Evolutionary conservation across 352 stramenopile species (phyloP).

Genomic region (Globisporangium cylindrosporum): DNA sequence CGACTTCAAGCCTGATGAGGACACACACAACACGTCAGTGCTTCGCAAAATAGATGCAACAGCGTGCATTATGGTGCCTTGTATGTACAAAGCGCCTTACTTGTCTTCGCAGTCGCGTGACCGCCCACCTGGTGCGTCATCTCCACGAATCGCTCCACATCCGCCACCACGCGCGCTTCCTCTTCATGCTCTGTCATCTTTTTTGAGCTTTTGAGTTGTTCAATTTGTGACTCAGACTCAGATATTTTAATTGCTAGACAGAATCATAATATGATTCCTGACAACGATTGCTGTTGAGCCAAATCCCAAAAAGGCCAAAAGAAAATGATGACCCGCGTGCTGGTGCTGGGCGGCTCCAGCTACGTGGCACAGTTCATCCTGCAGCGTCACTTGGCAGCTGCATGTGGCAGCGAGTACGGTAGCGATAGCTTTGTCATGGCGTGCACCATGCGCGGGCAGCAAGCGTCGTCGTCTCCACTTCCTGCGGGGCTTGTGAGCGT

Average conservation of each 20-base stretch:
- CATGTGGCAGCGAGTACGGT: not conserved
- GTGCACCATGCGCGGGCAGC: slow-evolving; percentile 34
- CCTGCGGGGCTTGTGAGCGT: slow-evolving; percentile 24
- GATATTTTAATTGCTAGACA: not conserved
- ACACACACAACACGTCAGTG: not conserved
- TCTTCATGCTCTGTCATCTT: slow-evolving; percentile 12
- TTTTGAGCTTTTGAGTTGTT: not conserved
- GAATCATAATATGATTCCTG: slow-evolving; percentile 3
- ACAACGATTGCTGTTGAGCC: not conserved
- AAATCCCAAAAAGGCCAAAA: not conserved
- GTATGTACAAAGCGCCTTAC: slow-evolving; percentile 21
- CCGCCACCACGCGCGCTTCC: not conserved
- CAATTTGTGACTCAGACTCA: not conserved
- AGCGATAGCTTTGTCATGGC: slow-evolving; percentile 18
- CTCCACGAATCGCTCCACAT: slow-evolving; percentile 28
- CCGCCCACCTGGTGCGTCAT: slow-evolving; percentile 82
- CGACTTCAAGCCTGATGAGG: slow-evolving; percentile 49
- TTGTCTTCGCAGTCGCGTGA: slow-evolving; percentile 66
- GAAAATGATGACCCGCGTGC: slow-evolving; percentile 23
- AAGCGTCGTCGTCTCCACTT: slow-evolving; percentile 15
- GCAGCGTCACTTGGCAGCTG: slow-evolving; percentile 18
- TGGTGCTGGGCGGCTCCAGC: slow-evolving; percentile 57
- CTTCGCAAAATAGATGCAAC: not conserved
- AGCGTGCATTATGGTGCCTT: not conserved
- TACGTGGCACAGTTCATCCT: slow-evolving; percentile 71